These are phyloP conservation scores for Boehmeria nivea DNA, from an alignment of 306 rosid species.

Conservation along the genomic window DNA sequence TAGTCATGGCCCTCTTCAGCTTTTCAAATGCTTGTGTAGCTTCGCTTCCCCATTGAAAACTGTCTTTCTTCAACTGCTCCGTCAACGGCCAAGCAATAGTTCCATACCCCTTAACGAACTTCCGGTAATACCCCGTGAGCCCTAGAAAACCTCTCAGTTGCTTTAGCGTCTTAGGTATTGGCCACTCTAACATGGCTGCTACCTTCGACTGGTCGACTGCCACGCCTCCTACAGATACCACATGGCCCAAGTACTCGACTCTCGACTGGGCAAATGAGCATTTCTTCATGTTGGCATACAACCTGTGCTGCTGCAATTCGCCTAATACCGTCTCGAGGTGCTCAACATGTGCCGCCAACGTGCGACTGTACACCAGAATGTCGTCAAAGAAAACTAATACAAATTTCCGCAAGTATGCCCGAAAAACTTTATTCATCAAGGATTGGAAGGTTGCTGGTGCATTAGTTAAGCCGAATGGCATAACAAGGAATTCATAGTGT, in stretches of 20 bases:
- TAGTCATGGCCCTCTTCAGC: too few species aligned
- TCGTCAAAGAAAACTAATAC: background rate
- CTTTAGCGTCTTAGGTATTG: background rate
- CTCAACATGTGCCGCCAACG: too few species aligned
- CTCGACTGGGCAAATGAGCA: background rate
- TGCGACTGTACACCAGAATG: background rate
- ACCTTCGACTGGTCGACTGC: background rate
- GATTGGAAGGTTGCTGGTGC: background rate
- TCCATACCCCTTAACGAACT: too few species aligned
- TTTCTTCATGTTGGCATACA: background rate
- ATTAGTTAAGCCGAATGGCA: slow-evolving; percentile 5
- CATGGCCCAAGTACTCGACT: background rate
- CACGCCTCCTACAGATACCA: background rate
- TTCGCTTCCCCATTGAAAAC: too few species aligned
- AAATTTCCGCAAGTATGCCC: background rate
- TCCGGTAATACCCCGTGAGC: too few species aligned
- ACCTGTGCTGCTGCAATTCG: fast-evolving
- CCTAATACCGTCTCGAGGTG: background rate
- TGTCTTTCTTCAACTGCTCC: too few species aligned
- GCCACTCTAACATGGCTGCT: background rate
- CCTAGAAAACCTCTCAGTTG: background rate
- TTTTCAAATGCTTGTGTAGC: too few species aligned
- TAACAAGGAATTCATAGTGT: slow-evolving; percentile 1
- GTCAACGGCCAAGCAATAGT: too few species aligned
- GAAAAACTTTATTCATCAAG: background rate